A percentile compares a stretch with the other conserved stretches of the same genome.
phyloP scores from a whole-genome alignment of 257 asterid species.

The Solanum arcanum region DNA sequence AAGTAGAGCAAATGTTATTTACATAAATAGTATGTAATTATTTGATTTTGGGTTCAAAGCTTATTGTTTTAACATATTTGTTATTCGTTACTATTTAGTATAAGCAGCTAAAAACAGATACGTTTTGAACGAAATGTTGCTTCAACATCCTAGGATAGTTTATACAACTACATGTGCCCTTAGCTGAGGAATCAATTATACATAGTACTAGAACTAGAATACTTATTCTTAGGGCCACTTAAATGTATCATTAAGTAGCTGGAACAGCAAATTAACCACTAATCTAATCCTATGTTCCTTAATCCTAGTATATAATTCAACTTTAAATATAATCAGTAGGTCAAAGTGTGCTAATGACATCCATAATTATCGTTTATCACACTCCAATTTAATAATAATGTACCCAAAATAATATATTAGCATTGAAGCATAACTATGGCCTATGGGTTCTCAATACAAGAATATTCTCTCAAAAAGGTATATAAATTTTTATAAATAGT shows the following conservation, averaged over 20 bases:
- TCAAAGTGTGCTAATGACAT: neutral
- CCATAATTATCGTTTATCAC: neutral
- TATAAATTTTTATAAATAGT: too few species aligned
- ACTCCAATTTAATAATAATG: neutral
- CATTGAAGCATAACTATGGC: neutral
- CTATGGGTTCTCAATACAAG: neutral
- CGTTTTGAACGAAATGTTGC: too few species aligned
- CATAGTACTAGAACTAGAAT: neutral
- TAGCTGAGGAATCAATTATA: neutral
- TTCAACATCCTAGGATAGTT: too few species aligned
- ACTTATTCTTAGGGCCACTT: neutral
- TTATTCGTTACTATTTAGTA: too few species aligned
- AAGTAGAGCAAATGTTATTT: too few species aligned
- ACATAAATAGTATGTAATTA: neutral
- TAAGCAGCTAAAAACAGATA: too few species aligned
- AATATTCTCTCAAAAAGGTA: neutral
- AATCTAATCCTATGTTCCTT: conserved; percentile 13
- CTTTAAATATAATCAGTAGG: neutral
- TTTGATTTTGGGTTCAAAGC: neutral
- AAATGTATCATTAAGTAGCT: neutral
- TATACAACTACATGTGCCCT: too few species aligned
- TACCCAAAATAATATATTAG: neutral
- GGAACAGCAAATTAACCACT: neutral
- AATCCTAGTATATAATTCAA: neutral
- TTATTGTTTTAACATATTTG: too few species aligned